These are phyloP conservation scores for Beta macrorhiza DNA, from an alignment of 179 eudicot genomes.

Conservation along the genomic window DNA sequence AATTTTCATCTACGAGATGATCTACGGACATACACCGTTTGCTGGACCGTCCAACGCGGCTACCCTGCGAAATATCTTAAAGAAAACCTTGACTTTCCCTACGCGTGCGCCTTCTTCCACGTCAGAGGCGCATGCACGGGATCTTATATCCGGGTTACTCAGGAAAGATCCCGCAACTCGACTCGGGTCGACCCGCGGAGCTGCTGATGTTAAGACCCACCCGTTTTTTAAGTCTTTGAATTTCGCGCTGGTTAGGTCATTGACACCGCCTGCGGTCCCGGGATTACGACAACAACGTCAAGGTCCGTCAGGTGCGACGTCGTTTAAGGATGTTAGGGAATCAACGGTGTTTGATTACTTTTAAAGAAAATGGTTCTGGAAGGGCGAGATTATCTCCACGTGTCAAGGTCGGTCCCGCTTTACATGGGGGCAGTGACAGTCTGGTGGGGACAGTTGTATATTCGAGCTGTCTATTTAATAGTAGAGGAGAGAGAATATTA, in stretches of 20 bases:
- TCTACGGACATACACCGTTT: slow-evolving; percentile 80
- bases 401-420: slow-evolving; percentile 25
- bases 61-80: slow-evolving; percentile 61
- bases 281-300: slow-evolving; percentile 17
- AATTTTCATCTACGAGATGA: slow-evolving; percentile 74
- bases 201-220: slow-evolving; percentile 82
- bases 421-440: slow-evolving; percentile 17
- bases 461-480: slow-evolving; percentile 28
- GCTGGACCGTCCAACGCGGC: slow-evolving; percentile 50
- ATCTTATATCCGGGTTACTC: slow-evolving; percentile 52
- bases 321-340: slow-evolving; percentile 26
- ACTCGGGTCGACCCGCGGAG: slow-evolving; percentile 74
- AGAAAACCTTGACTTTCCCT: slow-evolving; percentile 58
- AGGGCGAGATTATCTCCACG: slow-evolving; percentile 28
- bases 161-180: slow-evolving; percentile 54
- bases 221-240: slow-evolving; percentile 70
- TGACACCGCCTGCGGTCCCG: slow-evolving; percentile 58
- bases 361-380: not conserved
- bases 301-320: slow-evolving; percentile 12
- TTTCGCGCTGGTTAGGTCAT: slow-evolving; percentile 64
- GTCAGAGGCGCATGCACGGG: slow-evolving; percentile 57
- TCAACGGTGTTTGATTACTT: slow-evolving; percentile 31
- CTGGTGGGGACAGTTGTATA: slow-evolving; percentile 30
- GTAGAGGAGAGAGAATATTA: slow-evolving; percentile 6
- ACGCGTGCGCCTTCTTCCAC: slow-evolving; percentile 36